These are phyloP conservation scores for Fagopyrum homotropicum DNA, from an alignment of 148 eudicot genomes.

Conservation along the genomic window DNA sequence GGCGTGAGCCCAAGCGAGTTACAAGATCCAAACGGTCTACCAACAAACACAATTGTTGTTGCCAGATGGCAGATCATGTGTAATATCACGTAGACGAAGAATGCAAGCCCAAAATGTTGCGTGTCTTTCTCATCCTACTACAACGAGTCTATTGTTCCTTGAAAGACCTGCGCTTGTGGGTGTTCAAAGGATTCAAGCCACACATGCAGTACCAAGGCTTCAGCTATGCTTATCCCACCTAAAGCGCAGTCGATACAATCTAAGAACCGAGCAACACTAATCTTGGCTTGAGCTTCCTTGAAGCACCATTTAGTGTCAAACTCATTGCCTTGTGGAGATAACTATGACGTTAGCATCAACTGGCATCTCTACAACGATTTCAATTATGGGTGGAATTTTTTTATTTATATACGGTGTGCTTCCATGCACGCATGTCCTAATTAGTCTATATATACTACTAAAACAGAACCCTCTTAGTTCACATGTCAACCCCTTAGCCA, in stretches of 20 bases:
- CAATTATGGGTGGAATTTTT: too few species aligned
- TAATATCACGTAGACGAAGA: constrained; percentile 25
- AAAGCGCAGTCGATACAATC: constrained; percentile 45
- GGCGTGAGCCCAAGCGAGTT: too few species aligned
- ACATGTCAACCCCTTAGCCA: too few species aligned
- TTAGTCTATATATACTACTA: too few species aligned
- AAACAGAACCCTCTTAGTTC: too few species aligned
- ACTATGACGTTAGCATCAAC: constrained; percentile 60
- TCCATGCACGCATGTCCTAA: too few species aligned
- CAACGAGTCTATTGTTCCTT: constrained; percentile 53
- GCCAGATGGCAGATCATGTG: constrained; percentile 70
- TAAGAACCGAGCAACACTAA: constrained; percentile 35
- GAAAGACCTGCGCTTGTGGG: constrained; percentile 70
- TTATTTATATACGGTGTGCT: too few species aligned
- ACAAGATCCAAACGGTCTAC: too few species aligned
- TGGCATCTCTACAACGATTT: constrained; percentile 56
- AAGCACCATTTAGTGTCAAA: constrained; percentile 23
- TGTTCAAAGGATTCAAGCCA: constrained; percentile 22
- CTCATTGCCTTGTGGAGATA: constrained; percentile 63
- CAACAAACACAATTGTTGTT: constrained; percentile 25
- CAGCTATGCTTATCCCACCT: constrained; percentile 43
- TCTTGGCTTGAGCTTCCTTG: constrained; percentile 18
- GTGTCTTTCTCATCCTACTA: constrained; percentile 59
- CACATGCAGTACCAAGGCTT: constrained; percentile 30
- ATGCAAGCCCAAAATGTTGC: constrained; percentile 42